These are phyloP conservation scores for Leptodontidium sp. DNA, from an alignment of 2,329 filamentous ascomycete species.

Conservation along the genomic window DNA sequence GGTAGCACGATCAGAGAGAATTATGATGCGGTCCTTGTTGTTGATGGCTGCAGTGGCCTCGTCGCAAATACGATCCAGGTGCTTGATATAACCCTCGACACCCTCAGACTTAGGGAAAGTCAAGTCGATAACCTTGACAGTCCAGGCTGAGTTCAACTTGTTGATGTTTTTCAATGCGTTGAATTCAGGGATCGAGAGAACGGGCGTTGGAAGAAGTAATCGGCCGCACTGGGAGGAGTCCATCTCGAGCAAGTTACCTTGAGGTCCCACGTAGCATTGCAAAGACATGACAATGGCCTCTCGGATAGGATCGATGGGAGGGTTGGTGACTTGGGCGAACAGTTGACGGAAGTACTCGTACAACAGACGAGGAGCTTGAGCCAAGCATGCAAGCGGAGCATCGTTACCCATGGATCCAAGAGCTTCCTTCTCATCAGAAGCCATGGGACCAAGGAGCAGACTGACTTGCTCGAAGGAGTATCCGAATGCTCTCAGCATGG, in stretches of 20 bases:
- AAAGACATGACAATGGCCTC: constrained; percentile 99
- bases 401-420: constrained; percentile 98
- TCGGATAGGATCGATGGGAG: constrained; percentile 94
- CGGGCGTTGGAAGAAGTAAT: constrained; percentile 85
- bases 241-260: constrained; percentile 96
- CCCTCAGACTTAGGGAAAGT: constrained; percentile 91
- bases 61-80: constrained; percentile 88
- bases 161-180: constrained; percentile 84
- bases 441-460: constrained; percentile 92
- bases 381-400: constrained; percentile 88
- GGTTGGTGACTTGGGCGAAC: constrained; percentile 97
- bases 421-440: constrained; percentile 95
- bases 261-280: constrained; percentile 94
- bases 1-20: constrained; percentile 88
- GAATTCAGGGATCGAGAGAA: constrained; percentile 90
- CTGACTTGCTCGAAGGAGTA: constrained; percentile 97
- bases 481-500: constrained; percentile 84
- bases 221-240: constrained; percentile 87
- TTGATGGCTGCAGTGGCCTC: constrained; percentile 85
- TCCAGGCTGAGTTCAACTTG: constrained; percentile 79
- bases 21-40: constrained; percentile 82
- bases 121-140: constrained; percentile 88
- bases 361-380: constrained; percentile 86
- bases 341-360: constrained; percentile 98
- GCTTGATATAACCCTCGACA: constrained; percentile 82